These are phyloP conservation scores for Pisolithus thermaeus DNA, from an alignment of 1,284 basidiomycete genomes.

Conservation along the genomic window DNA sequence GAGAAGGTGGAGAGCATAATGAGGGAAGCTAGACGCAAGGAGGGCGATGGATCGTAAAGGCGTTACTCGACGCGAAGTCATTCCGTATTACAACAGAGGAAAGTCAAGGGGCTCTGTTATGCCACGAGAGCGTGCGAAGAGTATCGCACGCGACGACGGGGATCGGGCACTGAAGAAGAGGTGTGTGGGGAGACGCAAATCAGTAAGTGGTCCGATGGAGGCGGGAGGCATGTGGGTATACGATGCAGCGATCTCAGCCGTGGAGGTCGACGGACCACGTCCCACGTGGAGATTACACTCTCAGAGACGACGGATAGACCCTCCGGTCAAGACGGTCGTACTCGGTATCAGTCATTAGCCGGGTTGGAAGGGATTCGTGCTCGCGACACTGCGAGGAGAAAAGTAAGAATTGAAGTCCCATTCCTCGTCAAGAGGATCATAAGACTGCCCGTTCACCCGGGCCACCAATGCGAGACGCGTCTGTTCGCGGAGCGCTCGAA, in stretches of 20 bases:
- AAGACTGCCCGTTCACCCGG: background rate
- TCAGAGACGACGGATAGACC: slow-evolving; percentile 3
- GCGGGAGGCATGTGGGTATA: slow-evolving; percentile 45
- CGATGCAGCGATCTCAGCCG: slow-evolving; percentile 39
- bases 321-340: slow-evolving; percentile 4
- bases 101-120: slow-evolving; percentile 12
- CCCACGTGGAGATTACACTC: slow-evolving; percentile 20
- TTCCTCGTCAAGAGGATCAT: slow-evolving; percentile 4
- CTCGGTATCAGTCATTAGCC: slow-evolving; percentile 22
- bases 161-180: slow-evolving; percentile 47
- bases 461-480: background rate
- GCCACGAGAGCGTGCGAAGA: slow-evolving; percentile 3
- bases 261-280: slow-evolving; percentile 26
- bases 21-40: slow-evolving; percentile 15
- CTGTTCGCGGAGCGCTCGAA: background rate
- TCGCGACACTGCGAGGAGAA: slow-evolving; percentile 8
- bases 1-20: slow-evolving; percentile 25
- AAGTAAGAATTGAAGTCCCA: slow-evolving; percentile 15
- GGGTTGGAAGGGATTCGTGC: slow-evolving; percentile 12
- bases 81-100: slow-evolving; percentile 17
- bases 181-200: slow-evolving; percentile 49
- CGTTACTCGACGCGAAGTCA: slow-evolving; percentile 25
- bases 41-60: slow-evolving; percentile 16
- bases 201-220: slow-evolving; percentile 31
- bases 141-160: slow-evolving; percentile 17